Conservation (phyloP, 2,329 filamentous ascomycete genomes). For the Cytospora paraplurivora region DNA sequence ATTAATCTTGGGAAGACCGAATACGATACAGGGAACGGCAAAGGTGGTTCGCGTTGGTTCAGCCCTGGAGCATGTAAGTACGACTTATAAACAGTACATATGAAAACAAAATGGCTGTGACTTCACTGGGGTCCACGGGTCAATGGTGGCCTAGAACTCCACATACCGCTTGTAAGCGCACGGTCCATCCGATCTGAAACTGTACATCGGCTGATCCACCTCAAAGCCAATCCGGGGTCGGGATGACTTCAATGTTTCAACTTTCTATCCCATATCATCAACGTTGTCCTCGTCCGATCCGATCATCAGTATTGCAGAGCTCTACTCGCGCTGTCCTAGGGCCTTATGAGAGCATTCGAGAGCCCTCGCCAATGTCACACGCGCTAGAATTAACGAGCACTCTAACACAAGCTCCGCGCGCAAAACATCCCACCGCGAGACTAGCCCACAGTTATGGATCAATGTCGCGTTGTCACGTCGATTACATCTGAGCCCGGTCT, state of each 20-base stretch:
- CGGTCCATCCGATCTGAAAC: slow-evolving; percentile 18
- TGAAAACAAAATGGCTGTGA: slow-evolving; percentile 1
- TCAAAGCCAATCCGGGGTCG: slow-evolving; percentile 16
- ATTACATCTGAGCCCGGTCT: slow-evolving; percentile 37
- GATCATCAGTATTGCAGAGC: slow-evolving; percentile 6
- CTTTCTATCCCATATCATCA: slow-evolving; percentile 6
- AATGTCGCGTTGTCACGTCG: slow-evolving; percentile 33
- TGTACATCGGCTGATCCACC: slow-evolving; percentile 16
- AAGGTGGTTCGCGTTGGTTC: neutral
- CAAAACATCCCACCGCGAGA: slow-evolving; percentile 28
- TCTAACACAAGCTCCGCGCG: slow-evolving; percentile 21
- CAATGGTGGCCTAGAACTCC: neutral
- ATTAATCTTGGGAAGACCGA: neutral
- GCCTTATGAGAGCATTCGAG: slow-evolving; percentile 7
- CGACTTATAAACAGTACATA: no score
- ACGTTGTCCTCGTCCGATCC: slow-evolving; percentile 6
- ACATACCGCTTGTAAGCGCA: slow-evolving; percentile 10
- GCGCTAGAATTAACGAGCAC: slow-evolving; percentile 18
- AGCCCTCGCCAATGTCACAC: slow-evolving; percentile 25
- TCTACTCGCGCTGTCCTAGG: slow-evolving; percentile 3
- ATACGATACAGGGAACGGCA: neutral
- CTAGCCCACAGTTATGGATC: slow-evolving; percentile 38
- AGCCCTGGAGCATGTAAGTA: no score
- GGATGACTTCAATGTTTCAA: slow-evolving; percentile 11
- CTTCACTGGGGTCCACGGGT: neutral